These are phyloP conservation scores for Microcyclosporella mali DNA, from an alignment of 2,329 filamentous ascomycete genomes.

Conservation along the genomic window DNA sequence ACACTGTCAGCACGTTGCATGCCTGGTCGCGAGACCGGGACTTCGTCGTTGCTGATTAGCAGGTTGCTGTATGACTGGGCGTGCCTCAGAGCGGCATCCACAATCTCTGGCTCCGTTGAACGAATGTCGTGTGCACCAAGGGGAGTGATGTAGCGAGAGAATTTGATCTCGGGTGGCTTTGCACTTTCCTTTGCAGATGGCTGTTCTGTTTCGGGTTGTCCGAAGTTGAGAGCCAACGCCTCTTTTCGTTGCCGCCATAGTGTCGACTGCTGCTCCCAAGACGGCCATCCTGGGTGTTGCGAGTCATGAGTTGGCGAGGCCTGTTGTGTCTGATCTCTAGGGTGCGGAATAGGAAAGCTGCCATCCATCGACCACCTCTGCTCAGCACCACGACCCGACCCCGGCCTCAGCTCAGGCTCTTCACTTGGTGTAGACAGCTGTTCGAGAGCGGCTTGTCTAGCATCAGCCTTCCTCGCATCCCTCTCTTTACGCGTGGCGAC, in stretches of 20 bases:
- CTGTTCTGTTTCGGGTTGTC: slow-evolving; percentile 2
- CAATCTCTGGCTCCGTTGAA: slow-evolving; percentile 7
- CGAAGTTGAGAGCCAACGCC: slow-evolving; percentile 13
- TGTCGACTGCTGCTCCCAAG: slow-evolving; percentile 28
- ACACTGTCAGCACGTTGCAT: slow-evolving; percentile 25
- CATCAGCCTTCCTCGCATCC: neutral
- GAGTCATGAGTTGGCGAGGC: slow-evolving; percentile 17
- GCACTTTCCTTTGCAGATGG: neutral
- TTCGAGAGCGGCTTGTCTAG: slow-evolving; percentile 7
- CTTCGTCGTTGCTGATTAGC: slow-evolving; percentile 19
- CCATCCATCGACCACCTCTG: slow-evolving; percentile 6
- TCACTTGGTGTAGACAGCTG: slow-evolving; percentile 1
- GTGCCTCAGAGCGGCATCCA: slow-evolving; percentile 10
- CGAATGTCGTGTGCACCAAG: slow-evolving; percentile 17
- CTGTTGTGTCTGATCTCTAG: slow-evolving; percentile 1
- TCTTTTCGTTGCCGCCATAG: slow-evolving; percentile 27
- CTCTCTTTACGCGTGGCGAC: slow-evolving; percentile 1
- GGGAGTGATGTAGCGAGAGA: slow-evolving; percentile 32
- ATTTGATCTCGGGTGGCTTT: slow-evolving; percentile 27
- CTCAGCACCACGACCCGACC: neutral
- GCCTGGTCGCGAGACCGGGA: slow-evolving; percentile 10
- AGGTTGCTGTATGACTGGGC: slow-evolving; percentile 19
- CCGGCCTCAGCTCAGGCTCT: neutral
- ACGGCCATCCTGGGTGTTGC: slow-evolving; percentile 21
- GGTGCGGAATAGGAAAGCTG: slow-evolving; percentile 8